Conservation (phyloP, 2,329 filamentous ascomycete species). For the Fusarium veterinarium region DNA sequence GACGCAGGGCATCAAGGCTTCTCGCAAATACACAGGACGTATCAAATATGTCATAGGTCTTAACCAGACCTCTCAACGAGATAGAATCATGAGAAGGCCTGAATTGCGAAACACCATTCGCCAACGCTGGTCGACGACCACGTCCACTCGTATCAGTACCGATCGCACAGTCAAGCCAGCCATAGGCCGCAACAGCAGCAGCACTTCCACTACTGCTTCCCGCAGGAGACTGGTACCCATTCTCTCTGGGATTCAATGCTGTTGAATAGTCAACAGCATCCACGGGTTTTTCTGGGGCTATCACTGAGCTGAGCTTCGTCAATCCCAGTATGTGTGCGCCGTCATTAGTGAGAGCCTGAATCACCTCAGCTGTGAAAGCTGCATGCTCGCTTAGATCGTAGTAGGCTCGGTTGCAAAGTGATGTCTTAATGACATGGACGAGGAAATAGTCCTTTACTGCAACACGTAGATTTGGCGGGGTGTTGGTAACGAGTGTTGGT, state of each 20-base stretch:
- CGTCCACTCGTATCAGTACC: constrained; percentile 33
- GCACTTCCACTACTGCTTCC: constrained; percentile 57
- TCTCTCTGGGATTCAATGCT: constrained; percentile 59
- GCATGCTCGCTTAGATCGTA: not conserved
- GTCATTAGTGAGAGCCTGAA: rapidly evolving
- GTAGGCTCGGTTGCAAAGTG: not conserved
- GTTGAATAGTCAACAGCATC: constrained; percentile 50
- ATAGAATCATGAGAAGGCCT: not conserved
- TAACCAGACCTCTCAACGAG: rapidly evolving
- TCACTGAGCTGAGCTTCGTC: not conserved
- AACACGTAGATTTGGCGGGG: too few relatives aligned
- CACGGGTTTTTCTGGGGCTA: not conserved
- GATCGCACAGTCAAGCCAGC: constrained; percentile 53
- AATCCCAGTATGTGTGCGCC: not conserved
- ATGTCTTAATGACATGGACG: not conserved
- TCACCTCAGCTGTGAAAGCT: rapidly evolving
- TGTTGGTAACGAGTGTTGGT: not conserved
- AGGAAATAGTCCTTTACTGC: not conserved
- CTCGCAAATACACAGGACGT: not conserved
- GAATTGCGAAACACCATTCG: constrained; percentile 51
- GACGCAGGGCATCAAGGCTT: not conserved
- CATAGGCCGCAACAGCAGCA: constrained; percentile 54
- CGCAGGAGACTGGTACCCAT: constrained; percentile 59
- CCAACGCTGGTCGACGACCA: constrained; percentile 57
- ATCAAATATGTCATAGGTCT: not conserved